Evolutionary conservation across 805 yeast genomes (phyloP), one percentile per base, ranked within the genome.

Genomic region (Dipodascus geniculatus): DNA sequence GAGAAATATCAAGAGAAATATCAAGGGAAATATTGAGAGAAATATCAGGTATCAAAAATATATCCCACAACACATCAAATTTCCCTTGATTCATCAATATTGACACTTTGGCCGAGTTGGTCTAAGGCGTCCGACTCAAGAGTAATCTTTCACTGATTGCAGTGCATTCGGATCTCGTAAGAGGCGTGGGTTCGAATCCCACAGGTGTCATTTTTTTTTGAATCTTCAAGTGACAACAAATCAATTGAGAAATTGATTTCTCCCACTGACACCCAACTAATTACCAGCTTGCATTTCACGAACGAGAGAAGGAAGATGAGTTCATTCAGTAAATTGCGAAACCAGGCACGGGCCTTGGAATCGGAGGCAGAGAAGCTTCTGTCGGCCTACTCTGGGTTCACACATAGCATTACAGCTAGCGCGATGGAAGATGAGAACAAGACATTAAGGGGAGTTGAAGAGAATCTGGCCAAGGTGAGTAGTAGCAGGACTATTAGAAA

Each of bases 301-400:
- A n/a, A n/a, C n/a, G n/a, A n/a, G n/a, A n/a, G n/a, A n/a, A n/a
- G 22, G 19, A 28, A 28, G 6, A 60, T 57, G 61, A 68, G 77
- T 8, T 70, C 86, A 2, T 86, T 85, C 65, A 74, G 80, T 17
- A 87, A 87, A 50, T 74, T 80, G 14, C 74, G 95, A 64, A 72
- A 85, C 24, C 85, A 83, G 61, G 80, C 83, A 0, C 72, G 89
- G 35, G 74, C 81, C 4, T 69, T 83, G 50, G 96, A 91, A 66
- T 78, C 82, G 51, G 85, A 83, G 63, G 76, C 91, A 2, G 79
- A 80, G 51, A 61, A 72, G 1, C 69, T 77, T 22, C 68, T 84
- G 23, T 70, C 80, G 1, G 71, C 71, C 31, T 81, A 74, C 60
- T 78, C 87, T 3, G 70, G 77, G 2, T 79, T 74, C 64, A 78